Base-by-base conservation (phyloP, 768 basidiomycete species). In the Leucocoprinus sp. region DNA sequence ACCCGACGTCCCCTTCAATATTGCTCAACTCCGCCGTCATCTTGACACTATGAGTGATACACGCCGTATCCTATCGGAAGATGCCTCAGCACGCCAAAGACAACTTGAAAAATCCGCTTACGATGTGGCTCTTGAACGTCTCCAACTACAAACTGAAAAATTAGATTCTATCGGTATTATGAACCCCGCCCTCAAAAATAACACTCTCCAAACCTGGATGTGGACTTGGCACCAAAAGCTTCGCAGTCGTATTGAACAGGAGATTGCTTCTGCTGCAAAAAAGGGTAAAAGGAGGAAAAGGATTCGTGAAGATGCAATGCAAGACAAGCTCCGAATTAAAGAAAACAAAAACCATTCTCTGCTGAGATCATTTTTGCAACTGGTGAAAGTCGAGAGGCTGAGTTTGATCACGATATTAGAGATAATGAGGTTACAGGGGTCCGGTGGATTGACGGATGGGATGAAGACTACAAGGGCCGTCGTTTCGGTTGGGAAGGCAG, bases 321-420 rank as follows among this genome's bases (percentile, higher is more conserved):
- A 27, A 5, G 26, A 27, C 5, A 27, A 27, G 12, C 37, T n/a
- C 36, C 21, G n/a, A 9, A 19, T 9, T 21, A 11, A 27, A 17
- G 40, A 24, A 2, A 47, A 5, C 26, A 27, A 27, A 27, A 42
- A 37, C 17, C 23, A 29, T 45, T 19, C 42, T 26, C n/a, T 55
- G 0, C 59, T 93, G 18, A 68, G 72, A 3, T 85, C 88, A 6
- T 93, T 90, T 66, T 67, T 96, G 14, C 67, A 72, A 3, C 75
- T 93, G 2, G 70, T 97, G 19, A 74, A 78, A n/a, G 70, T 86
- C 0, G 79, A 88, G 42, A 85, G 82, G 50, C 73, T 97, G 5
- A 92, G 92, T 0, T 68, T 95, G 14, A 80, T 98, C 55, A 86
- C 88, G 8, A 91, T 97, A 54, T 71, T 93, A 28, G 93, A 96